Base-by-base conservation (phyloP, 805 yeast species). In the Pichia thaimueangensis region DNA sequence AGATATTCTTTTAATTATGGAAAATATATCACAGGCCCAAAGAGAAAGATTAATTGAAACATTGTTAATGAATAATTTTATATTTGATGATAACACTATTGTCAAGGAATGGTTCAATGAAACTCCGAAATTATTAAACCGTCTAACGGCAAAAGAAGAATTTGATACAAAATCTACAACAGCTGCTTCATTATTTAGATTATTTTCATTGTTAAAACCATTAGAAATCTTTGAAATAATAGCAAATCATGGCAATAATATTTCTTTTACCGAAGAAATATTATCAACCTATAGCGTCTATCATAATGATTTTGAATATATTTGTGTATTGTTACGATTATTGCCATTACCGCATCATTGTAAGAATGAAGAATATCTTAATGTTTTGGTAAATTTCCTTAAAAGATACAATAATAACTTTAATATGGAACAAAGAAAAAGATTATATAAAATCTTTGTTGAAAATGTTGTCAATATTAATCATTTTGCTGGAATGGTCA, bases 241-340 rank as follows among this genome's bases (percentile, higher is more conserved):
- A 5, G 4, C 32, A 4, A 16, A 21, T 2, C 28, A 36, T 30
- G 23, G 27, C 8, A n/a, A 25, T 16, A 19, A 12, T 3, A 9
- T 25, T 3, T 6, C 9, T 6, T 20, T 21, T 19, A 3, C 30
- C 3, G 20, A 27, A 4, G 15, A 17, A 35, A 16, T 25, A 21
- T 23, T 40, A 8, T 17, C 17, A 12, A 21, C 22, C 17, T 40
- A 27, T 21, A 22, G 21, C n/a, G 29, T 27, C 3, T 40, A 28
- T 28, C 15, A 22, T 8, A n/a, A 40, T 1, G 11, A 12, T n/a
- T 41, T 41, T 41, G 43, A 41, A n/a, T 41, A 35, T 25, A 11
- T 23, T 10, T 41, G 39, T 30, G 35, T 34, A 8, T 13, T 28
- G 2, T 20, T 41, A 4, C n/a, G 21, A 23, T 6, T n/a, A 4